Percentiles rank a stretch among this genome's conserved stretches.
These are phyloP conservation scores for Parasarocladium wereldwijsianum DNA, from an alignment of 2,329 filamentous ascomycete species.

Conservation along the genomic window DNA sequence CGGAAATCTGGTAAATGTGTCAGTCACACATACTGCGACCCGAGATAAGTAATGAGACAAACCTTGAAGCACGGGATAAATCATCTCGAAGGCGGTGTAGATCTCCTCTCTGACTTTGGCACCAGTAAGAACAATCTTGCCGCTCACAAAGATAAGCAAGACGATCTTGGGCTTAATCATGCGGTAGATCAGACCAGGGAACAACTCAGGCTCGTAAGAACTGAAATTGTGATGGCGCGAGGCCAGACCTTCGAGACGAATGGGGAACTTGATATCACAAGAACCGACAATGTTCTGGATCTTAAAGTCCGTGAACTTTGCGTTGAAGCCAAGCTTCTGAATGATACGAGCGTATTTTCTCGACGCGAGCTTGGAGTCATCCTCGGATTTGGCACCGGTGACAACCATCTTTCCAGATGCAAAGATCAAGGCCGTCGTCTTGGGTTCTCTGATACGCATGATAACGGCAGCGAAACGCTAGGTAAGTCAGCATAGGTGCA, in stretches of 20 bases:
- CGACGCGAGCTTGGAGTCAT: constrained; percentile 91
- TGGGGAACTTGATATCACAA: constrained; percentile 98
- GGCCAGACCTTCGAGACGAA: constrained; percentile 87
- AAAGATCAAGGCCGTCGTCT: constrained; percentile 96
- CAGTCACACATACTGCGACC: neutral
- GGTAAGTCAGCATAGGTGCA: constrained; percentile 16
- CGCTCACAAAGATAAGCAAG: constrained; percentile 91
- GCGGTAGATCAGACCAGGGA: constrained; percentile 97
- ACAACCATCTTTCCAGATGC: constrained; percentile 99
- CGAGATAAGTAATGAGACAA: constrained; percentile 15
- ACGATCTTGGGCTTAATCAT: constrained; percentile 99
- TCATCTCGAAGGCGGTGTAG: constrained; percentile 91
- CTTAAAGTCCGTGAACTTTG: constrained; percentile 99
- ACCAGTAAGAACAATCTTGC: constrained; percentile 95
- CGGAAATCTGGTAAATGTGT: constrained; percentile 32
- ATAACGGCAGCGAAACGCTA: constrained; percentile 98
- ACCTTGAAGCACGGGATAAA: constrained; percentile 91
- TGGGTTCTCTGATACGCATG: constrained; percentile 98
- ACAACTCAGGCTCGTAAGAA: constrained; percentile 95
- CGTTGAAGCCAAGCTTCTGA: constrained; percentile 98
- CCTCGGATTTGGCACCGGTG: constrained; percentile 93
- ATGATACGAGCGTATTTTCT: constrained; percentile 98
- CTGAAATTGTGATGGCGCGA: constrained; percentile 98
- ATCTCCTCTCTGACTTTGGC: constrained; percentile 98
- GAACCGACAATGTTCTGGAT: constrained; percentile 99